Conservation (phyloP, 2,329 filamentous ascomycete genomes). For the Pseudocercospora fuligena region DNA sequence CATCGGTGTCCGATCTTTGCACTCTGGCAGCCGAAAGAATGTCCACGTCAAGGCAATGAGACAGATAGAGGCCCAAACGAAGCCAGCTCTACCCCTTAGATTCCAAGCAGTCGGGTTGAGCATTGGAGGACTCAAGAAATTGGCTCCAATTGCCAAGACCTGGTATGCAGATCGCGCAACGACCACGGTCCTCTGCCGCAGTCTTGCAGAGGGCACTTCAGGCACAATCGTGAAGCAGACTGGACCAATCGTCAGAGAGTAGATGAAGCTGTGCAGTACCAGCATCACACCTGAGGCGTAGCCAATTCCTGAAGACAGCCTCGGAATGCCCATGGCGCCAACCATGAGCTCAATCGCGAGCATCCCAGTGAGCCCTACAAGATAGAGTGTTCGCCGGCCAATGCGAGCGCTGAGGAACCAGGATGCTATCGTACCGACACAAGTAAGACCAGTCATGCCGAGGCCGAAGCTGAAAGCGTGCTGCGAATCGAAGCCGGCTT, state of each 20-base stretch:
- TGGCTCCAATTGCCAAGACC: neutral
- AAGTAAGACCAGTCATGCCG: slow-evolving; percentile 34
- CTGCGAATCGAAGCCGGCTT: slow-evolving; percentile 2
- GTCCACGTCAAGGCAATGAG: slow-evolving; percentile 37
- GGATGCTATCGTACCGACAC: slow-evolving; percentile 32
- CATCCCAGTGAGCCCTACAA: slow-evolving; percentile 36
- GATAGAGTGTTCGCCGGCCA: slow-evolving; percentile 47
- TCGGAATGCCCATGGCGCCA: slow-evolving; percentile 6
- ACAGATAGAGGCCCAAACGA: slow-evolving; percentile 40
- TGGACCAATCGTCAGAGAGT: slow-evolving; percentile 37
- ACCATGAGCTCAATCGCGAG: slow-evolving; percentile 29
- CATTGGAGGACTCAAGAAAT: slow-evolving; percentile 18
- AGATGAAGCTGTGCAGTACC: slow-evolving; percentile 15
- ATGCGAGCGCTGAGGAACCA: slow-evolving; percentile 43
- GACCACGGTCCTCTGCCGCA: slow-evolving; percentile 36
- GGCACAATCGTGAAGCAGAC: slow-evolving; percentile 37
- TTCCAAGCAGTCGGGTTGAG: slow-evolving; percentile 42
- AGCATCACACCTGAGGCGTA: slow-evolving; percentile 30
- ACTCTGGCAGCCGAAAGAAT: slow-evolving; percentile 37
- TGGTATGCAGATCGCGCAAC: slow-evolving; percentile 35
- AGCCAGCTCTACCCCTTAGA: slow-evolving; percentile 40
- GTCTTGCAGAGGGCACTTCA: slow-evolving; percentile 35
- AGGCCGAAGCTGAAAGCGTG: slow-evolving; percentile 46
- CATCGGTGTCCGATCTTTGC: neutral
- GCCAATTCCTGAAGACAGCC: slow-evolving; percentile 14